Conservation (phyloP, 129 eudicot species). For the Flaveria brownii region DNA sequence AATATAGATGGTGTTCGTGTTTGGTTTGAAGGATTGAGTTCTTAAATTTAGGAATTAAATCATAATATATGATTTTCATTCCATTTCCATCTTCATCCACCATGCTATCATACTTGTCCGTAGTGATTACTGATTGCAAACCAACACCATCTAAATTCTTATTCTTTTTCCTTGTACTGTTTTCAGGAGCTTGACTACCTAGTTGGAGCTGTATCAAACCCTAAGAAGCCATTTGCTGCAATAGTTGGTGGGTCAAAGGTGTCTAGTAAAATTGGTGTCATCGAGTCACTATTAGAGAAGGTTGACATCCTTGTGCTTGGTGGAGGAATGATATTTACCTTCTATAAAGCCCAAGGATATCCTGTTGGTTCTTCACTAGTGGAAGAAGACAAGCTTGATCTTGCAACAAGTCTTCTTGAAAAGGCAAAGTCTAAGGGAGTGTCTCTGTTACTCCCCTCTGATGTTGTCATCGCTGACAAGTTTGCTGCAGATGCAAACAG, state of each 20-base stretch:
- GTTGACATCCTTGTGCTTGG: slow-evolving; percentile 71
- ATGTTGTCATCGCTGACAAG: slow-evolving; percentile 80
- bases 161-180: not conserved
- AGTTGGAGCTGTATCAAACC: slow-evolving; percentile 84
- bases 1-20: not conserved
- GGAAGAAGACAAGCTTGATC: slow-evolving; percentile 93
- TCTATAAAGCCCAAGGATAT: slow-evolving; percentile 81
- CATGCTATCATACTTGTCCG: not conserved
- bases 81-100: not conserved
- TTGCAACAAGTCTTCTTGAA: slow-evolving; percentile 78
- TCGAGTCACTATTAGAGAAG: slow-evolving; percentile 68
- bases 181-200: slow-evolving; percentile 86
- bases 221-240: slow-evolving; percentile 94
- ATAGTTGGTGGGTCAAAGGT: slow-evolving; percentile 96
- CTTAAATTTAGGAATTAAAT: not conserved
- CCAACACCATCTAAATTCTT: not conserved
- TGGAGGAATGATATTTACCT: slow-evolving; percentile 91
- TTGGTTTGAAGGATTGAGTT: not conserved
- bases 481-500: slow-evolving; percentile 87
- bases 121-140: not conserved
- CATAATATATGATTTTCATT: not conserved
- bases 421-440: slow-evolving; percentile 89
- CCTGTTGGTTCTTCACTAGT: slow-evolving; percentile 85
- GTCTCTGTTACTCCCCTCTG: slow-evolving; percentile 72
- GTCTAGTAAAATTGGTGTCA: slow-evolving; percentile 82